A percentile compares a stretch with the other conserved stretches of the same genome.
Conservation (phyloP, 257 asterid genomes). For the Solanum corneliomulleri region DNA sequence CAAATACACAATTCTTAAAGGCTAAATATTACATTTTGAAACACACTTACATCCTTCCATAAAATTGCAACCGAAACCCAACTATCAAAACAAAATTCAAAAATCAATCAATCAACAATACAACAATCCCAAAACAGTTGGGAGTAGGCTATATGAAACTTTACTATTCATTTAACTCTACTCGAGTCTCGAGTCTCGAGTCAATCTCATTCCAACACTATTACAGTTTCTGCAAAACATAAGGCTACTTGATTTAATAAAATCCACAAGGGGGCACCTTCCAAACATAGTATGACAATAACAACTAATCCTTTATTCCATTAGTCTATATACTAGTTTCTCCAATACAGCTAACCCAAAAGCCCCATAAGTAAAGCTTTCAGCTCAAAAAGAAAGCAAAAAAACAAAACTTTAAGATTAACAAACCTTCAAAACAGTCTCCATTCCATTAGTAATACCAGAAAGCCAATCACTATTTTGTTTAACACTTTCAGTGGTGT, state of each 20-base stretch:
- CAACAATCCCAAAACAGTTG: background rate
- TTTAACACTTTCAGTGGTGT: conserved; percentile 29
- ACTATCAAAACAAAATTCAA: background rate
- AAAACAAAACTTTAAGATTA: background rate
- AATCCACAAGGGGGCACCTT: background rate
- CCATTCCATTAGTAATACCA: conserved; percentile 91
- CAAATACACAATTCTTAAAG: background rate
- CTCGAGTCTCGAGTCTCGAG: background rate
- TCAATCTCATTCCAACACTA: background rate
- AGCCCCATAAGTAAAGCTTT: background rate
- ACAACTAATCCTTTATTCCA: background rate
- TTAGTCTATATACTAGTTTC: background rate
- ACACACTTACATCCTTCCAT: background rate
- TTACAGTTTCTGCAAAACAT: background rate
- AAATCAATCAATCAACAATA: background rate
- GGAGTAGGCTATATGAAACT: background rate
- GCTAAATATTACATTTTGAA: background rate
- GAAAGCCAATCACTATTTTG: conserved; percentile 88
- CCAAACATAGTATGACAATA: background rate
- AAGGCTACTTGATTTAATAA: background rate
- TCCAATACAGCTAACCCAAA: background rate
- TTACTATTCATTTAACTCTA: background rate
- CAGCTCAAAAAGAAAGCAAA: background rate
- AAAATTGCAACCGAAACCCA: background rate
- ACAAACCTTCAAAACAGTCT: conserved; percentile 80